Percentiles rank a stretch among this genome's conserved stretches.
Evolutionary conservation across 345 rosid genomes (phyloP).

Genomic region (Cochlearia excelsa): DNA sequence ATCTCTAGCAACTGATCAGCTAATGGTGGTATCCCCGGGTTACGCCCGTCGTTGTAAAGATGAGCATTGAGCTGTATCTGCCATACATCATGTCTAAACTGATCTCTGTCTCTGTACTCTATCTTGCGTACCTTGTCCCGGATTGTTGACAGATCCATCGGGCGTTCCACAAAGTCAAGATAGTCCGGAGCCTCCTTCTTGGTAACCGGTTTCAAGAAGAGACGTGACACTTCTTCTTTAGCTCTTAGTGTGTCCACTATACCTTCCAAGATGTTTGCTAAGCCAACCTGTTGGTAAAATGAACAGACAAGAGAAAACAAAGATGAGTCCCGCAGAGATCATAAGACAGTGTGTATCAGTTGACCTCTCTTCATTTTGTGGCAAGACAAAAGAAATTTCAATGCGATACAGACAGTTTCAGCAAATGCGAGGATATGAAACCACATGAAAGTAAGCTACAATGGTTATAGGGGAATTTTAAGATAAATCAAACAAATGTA

Average conservation of each 20-base stretch:
- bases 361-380: not conserved
- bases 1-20: conserved; percentile 95
- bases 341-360: conserved; percentile 2
- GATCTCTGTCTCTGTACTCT: conserved; percentile 66
- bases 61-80: conserved; percentile 83
- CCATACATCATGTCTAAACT: conserved; percentile 88
- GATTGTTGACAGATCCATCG: conserved; percentile 90
- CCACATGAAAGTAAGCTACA: conserved; percentile 4
- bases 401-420: not conserved
- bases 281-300: conserved; percentile 60
- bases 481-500: not conserved
- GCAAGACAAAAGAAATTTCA: not conserved
- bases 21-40: conserved; percentile 89
- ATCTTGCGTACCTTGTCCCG: conserved; percentile 79
- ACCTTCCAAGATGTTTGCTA: conserved; percentile 72
- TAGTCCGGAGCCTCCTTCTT: conserved; percentile 96
- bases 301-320: conserved; percentile 1
- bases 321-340: not conserved
- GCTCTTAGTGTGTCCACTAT: conserved; percentile 67
- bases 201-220: conserved; percentile 82
- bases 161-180: conserved; percentile 48
- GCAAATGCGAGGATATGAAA: not conserved
- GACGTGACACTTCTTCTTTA: conserved; percentile 63
- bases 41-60: conserved; percentile 65
- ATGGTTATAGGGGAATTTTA: conserved; percentile 5